Conservation (phyloP, 1,284 basidiomycete species). For the Sporisorium reilianum region DNA sequence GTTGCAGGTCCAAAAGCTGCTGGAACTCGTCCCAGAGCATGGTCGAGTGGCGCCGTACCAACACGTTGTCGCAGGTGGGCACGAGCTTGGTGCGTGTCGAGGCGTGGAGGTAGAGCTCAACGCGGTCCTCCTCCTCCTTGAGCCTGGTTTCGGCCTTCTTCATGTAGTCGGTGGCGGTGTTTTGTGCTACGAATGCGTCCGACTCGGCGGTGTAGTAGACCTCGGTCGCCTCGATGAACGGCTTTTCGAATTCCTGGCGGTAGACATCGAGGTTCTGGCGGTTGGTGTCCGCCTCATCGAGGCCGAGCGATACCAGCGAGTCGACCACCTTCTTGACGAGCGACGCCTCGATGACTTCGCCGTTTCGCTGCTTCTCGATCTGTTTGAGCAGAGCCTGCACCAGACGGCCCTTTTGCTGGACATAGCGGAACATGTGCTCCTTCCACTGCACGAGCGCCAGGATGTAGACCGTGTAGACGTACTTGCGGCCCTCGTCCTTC, state of each 20-base stretch:
- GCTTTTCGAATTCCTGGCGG: constrained; percentile 87
- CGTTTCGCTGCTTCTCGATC: constrained; percentile 92
- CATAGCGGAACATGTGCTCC: constrained; percentile 86
- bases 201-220: constrained; percentile 93
- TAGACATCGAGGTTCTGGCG: constrained; percentile 95
- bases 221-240: constrained; percentile 90
- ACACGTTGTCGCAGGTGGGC: constrained; percentile 88
- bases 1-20: constrained; percentile 88
- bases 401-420: constrained; percentile 83
- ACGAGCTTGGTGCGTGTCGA: constrained; percentile 74
- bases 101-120: constrained; percentile 92
- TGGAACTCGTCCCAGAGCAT: constrained; percentile 97
- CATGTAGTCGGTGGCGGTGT: constrained; percentile 94
- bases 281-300: constrained; percentile 90
- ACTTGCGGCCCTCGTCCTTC: constrained; percentile 95
- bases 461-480: constrained; percentile 94
- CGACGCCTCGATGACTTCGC: constrained; percentile 91
- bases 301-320: constrained; percentile 91
- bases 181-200: constrained; percentile 86
- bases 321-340: constrained; percentile 96
- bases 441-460: constrained; percentile 97
- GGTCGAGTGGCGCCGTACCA: constrained; percentile 88
- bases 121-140: constrained; percentile 93
- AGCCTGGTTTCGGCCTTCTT: constrained; percentile 94
- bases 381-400: constrained; percentile 87